These are phyloP conservation scores for Aspergillus latus DNA, from an alignment of 2,329 filamentous ascomycete genomes.

Conservation along the genomic window DNA sequence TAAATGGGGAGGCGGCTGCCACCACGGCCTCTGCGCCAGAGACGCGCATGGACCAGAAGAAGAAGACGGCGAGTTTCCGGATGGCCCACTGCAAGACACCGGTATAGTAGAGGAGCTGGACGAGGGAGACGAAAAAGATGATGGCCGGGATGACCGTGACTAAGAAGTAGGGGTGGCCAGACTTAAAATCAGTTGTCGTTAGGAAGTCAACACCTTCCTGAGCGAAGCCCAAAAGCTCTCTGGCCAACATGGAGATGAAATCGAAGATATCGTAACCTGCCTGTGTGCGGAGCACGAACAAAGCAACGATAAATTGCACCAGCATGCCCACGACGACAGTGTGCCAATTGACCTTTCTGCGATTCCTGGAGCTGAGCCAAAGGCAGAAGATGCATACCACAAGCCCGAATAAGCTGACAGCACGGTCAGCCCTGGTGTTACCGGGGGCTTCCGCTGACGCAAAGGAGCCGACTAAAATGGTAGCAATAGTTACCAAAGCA, in stretches of 20 bases:
- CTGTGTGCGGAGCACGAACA: constrained; percentile 80
- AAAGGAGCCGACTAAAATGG: constrained; percentile 77
- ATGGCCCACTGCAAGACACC: constrained; percentile 87
- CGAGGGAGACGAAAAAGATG: constrained; percentile 94
- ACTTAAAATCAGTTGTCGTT: constrained; percentile 49
- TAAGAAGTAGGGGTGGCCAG: constrained; percentile 66
- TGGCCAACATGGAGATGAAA: constrained; percentile 76
- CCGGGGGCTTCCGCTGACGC: constrained; percentile 67
- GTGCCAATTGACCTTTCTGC: constrained; percentile 63
- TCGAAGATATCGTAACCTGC: constrained; percentile 89
- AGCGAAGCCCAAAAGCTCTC: constrained; percentile 73
- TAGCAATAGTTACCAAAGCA: constrained; percentile 63
- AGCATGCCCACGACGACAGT: constrained; percentile 88
- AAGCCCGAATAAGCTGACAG: constrained; percentile 77
- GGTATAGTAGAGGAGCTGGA: constrained; percentile 79
- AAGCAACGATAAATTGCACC: constrained; percentile 79
- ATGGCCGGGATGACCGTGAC: constrained; percentile 81
- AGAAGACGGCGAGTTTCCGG: constrained; percentile 80
- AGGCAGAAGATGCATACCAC: constrained; percentile 67
- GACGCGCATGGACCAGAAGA: constrained; percentile 85
- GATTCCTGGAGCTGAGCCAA: constrained; percentile 69
- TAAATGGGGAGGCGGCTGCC: constrained; percentile 87
- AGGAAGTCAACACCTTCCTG: constrained; percentile 72
- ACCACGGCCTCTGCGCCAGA: constrained; percentile 93
- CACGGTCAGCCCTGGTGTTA: constrained; percentile 78